phyloP scores from a whole-genome alignment of 176 grass and related monocot genomes.

The Carex myosuroides region DNA sequence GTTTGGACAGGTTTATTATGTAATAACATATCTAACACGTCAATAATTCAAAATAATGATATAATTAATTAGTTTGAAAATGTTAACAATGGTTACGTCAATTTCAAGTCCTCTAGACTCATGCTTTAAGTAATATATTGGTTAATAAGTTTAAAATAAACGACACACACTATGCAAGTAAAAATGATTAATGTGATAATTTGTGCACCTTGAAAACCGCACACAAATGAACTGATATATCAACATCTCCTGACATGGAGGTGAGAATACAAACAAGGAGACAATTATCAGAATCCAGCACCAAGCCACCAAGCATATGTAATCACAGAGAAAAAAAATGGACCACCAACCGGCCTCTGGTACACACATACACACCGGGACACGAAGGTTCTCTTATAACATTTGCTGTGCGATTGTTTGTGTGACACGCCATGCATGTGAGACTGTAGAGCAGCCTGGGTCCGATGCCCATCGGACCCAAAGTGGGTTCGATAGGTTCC shows the following conservation, averaged over 20 bases:
- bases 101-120: background rate
- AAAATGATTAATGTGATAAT: background rate
- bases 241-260: background rate
- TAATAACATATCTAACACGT: too few relatives aligned
- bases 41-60: too few relatives aligned
- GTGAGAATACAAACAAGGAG: background rate
- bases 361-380: background rate
- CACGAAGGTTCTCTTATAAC: background rate
- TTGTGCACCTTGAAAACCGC: background rate
- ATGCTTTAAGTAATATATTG: background rate
- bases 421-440: background rate
- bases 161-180: background rate
- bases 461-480: too few relatives aligned
- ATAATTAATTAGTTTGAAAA: background rate
- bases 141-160: background rate
- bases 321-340: background rate
- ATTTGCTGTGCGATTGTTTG: background rate
- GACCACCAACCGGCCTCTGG: background rate
- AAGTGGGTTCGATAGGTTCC: too few relatives aligned
- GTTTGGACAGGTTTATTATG: too few relatives aligned
- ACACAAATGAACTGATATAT: background rate
- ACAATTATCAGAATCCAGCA: conserved; percentile 1
- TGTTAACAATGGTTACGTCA: background rate
- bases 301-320: background rate
- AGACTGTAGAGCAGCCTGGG: too few relatives aligned